Conservation (phyloP, 2,329 filamentous ascomycete species). For the Colletotrichum lindemuthianum region DNA sequence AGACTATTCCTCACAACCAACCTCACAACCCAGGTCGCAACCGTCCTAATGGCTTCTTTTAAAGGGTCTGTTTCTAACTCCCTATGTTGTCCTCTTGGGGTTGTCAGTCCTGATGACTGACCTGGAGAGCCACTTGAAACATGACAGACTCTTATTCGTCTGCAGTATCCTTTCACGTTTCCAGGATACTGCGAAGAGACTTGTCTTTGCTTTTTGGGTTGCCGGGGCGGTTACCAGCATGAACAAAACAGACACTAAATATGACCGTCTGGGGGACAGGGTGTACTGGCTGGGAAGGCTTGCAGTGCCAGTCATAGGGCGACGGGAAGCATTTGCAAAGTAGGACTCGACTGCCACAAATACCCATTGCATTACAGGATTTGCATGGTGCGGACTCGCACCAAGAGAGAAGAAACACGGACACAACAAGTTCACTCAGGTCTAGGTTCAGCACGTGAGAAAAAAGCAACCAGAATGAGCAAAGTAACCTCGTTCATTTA, state of each 20-base stretch:
- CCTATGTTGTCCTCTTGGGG: too few species aligned
- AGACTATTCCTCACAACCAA: too few species aligned
- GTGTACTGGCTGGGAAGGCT: background rate
- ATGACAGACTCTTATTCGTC: conserved; percentile 23
- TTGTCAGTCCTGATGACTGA: too few species aligned
- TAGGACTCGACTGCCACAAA: conserved; percentile 1
- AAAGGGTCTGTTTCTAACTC: too few species aligned
- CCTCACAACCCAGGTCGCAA: too few species aligned
- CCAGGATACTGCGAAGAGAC: conserved; percentile 30
- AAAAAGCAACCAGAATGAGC: background rate
- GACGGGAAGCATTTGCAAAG: conserved; percentile 22
- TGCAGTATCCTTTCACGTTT: conserved; percentile 23
- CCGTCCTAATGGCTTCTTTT: too few species aligned
- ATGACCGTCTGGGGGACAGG: conserved; percentile 1
- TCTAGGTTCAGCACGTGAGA: background rate
- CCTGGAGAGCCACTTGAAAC: background rate
- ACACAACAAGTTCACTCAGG: conserved; percentile 16
- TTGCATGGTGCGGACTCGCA: conserved; percentile 12
- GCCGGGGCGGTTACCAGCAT: conserved; percentile 8
- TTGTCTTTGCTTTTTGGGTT: conserved; percentile 15
- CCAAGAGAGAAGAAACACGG: background rate
- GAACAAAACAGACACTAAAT: conserved; percentile 16
- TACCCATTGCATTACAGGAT: conserved; percentile 2
- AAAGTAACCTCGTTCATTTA: conserved; percentile 1
- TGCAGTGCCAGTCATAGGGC: background rate